These are phyloP conservation scores for Coniochaeta sp. DNA, from an alignment of 2,329 filamentous ascomycete genomes.

Conservation along the genomic window DNA sequence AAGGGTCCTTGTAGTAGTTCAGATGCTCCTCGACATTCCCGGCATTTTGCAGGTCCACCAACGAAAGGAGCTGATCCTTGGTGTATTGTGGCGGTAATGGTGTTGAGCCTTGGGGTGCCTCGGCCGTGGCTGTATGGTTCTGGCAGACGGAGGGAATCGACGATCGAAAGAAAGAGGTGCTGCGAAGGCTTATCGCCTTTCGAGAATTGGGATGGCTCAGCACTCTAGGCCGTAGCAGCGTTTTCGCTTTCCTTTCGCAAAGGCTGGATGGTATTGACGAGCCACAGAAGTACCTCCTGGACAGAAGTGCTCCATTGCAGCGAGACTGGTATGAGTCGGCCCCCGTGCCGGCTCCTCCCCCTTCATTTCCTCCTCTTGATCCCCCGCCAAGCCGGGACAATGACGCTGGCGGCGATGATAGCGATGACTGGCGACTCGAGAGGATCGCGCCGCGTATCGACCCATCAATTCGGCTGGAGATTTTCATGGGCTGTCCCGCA, in stretches of 20 bases:
- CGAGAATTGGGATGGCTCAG: constrained; percentile 6
- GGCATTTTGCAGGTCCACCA: constrained; percentile 43
- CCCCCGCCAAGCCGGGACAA: not conserved
- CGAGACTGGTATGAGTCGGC: not conserved
- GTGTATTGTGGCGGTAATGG: not conserved
- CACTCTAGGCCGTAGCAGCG: constrained; percentile 3
- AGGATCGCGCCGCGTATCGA: constrained; percentile 51
- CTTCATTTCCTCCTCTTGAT: not conserved
- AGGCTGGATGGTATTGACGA: not conserved
- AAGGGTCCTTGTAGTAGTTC: constrained; percentile 44
- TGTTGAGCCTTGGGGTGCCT: constrained; percentile 1
- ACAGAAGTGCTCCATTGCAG: not conserved
- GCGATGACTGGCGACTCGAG: constrained; percentile 33
- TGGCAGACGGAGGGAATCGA: constrained; percentile 8
- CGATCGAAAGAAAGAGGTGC: constrained; percentile 10
- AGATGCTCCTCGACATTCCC: constrained; percentile 45
- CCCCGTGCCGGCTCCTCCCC: not conserved
- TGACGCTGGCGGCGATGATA: constrained; percentile 14
- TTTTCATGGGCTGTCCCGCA: constrained; percentile 54
- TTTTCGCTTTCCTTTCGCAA: constrained; percentile 3
- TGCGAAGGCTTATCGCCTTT: constrained; percentile 4
- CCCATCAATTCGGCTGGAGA: constrained; percentile 51
- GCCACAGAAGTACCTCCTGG: not conserved
- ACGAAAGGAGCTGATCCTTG: constrained; percentile 40
- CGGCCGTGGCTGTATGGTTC: constrained; percentile 10